Percentiles rank a stretch among this genome's conserved stretches.
phyloP scores from a whole-genome alignment of 1,139 yeast genomes.

The Saccharomycopsis crataegensis region DNA sequence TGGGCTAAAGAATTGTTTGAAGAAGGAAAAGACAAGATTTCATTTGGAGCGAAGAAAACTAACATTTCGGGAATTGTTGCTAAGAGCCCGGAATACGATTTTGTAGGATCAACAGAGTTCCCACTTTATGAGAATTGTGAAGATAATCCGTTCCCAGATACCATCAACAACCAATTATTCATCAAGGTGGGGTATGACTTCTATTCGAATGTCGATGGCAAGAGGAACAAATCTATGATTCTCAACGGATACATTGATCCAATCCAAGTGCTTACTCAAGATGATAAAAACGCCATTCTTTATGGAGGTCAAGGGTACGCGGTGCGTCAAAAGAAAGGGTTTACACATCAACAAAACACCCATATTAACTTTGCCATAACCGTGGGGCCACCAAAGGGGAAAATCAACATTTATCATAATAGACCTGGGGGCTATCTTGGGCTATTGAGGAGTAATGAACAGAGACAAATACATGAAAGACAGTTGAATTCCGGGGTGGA shows the following conservation, averaged over 20 bases:
- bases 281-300: constrained; percentile 59
- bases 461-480: constrained; percentile 22
- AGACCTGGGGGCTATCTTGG: constrained; percentile 38
- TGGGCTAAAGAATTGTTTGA: constrained; percentile 26
- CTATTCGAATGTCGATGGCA: constrained; percentile 42
- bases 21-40: constrained; percentile 25
- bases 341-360: constrained; percentile 21
- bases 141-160: constrained; percentile 28
- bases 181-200: constrained; percentile 47
- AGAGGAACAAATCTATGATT: constrained; percentile 62
- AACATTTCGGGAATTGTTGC: constrained; percentile 56
- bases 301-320: constrained; percentile 29
- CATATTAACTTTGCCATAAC: constrained; percentile 27
- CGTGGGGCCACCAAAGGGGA: constrained; percentile 26
- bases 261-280: constrained; percentile 50
- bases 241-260: constrained; percentile 72
- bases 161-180: constrained; percentile 45
- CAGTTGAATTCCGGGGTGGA: constrained; percentile 24
- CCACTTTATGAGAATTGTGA: constrained; percentile 52
- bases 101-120: constrained; percentile 41
- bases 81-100: constrained; percentile 38
- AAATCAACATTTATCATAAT: constrained; percentile 30
- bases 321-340: constrained; percentile 21
- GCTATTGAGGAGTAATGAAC: constrained; percentile 22
- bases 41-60: constrained; percentile 44